Evolutionary conservation across 1,284 basidiomycete species (phyloP), one percentile per base, ranked within the genome.

Genomic region (Tilletia caries): DNA sequence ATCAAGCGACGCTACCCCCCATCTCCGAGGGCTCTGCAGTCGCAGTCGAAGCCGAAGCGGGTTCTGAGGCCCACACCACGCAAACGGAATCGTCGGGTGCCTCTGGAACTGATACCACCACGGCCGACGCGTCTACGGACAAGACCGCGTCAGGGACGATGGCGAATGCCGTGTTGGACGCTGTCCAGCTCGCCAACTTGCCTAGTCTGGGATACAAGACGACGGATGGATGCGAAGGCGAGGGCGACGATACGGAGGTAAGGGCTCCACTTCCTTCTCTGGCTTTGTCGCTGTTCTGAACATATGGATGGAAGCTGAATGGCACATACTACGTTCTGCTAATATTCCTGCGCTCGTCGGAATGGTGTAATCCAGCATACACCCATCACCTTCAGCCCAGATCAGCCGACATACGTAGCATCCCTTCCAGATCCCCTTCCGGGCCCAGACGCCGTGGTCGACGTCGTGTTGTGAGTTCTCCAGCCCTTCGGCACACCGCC

Each of bases 161-260:
- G 15, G 15, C 1, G 8, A 15, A 41, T 41, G 37, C 37, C 15
- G 37, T 41, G 15, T 15, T 41, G 37, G 37, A 41, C 37, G 37
- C 37, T 15, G 37, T 41, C 37, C 10, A 6, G 15, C 37, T 1
- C 2, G 37, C 68, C 71, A 34, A 41, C 10, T 15, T 41, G 37
- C 37, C 37, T 15, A 79, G 76, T n/a, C 66, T 82, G 0, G 80
- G 80, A 20, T 82, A 82, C 50, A 74, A 78, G 23, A 82, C 80
- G n/a, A 74, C 74, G 12, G 80, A 82, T 67, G 69, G 68, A 20
- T 80, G 79, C 64, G 67, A 70, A 0, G 78, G 75, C 2, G 13
- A 46, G 8, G 80, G 80, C 18, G 80, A 81, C 68, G 80, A 81
- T 29, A 81, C 79, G 8, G 64, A 70, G 65, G 62, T 37, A 32